phyloP scores from a whole-genome alignment of 2,329 filamentous ascomycete genomes.

The Zopfia rhizophila region DNA sequence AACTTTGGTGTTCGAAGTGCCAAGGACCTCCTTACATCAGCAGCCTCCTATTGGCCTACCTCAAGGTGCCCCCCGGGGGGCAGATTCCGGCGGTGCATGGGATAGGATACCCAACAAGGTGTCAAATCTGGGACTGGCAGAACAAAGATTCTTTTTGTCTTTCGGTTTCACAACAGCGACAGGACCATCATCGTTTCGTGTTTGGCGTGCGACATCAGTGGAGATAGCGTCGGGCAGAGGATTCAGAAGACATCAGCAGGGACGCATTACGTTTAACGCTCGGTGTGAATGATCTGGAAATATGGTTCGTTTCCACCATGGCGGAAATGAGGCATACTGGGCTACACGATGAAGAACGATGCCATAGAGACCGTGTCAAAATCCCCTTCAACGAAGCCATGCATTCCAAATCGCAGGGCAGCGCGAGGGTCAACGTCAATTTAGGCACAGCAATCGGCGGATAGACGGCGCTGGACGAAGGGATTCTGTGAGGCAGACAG shows the following conservation, averaged over 20 bases:
- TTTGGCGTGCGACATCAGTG: conserved; percentile 10
- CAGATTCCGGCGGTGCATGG: too few relatives aligned
- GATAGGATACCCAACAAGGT: too few relatives aligned
- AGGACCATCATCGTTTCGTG: not conserved
- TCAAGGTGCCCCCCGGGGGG: too few relatives aligned
- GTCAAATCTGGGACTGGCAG: too few relatives aligned
- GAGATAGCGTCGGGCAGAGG: conserved; percentile 6
- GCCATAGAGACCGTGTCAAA: conserved; percentile 12
- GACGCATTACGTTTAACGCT: conserved; percentile 5
- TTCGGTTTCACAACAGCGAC: conserved; percentile 1
- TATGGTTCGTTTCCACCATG: conserved; percentile 8
- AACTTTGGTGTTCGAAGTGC: too few relatives aligned
- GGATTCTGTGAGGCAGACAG: conserved; percentile 11
- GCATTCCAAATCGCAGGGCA: conserved; percentile 23
- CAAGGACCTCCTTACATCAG: too few relatives aligned
- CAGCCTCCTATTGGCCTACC: too few relatives aligned
- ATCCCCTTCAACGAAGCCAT: conserved; percentile 10
- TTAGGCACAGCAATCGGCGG: conserved; percentile 2
- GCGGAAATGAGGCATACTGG: conserved; percentile 35
- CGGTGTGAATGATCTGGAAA: conserved; percentile 9
- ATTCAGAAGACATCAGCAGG: not conserved
- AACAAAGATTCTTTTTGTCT: not conserved
- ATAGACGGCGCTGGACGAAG: conserved; percentile 18
- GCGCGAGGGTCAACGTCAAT: conserved; percentile 2
- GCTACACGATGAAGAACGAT: conserved; percentile 18